Evolutionary conservation across 805 yeast genomes (phyloP), one percentile per base, ranked within the genome.

Genomic region (Yamadazyma sp.): DNA sequence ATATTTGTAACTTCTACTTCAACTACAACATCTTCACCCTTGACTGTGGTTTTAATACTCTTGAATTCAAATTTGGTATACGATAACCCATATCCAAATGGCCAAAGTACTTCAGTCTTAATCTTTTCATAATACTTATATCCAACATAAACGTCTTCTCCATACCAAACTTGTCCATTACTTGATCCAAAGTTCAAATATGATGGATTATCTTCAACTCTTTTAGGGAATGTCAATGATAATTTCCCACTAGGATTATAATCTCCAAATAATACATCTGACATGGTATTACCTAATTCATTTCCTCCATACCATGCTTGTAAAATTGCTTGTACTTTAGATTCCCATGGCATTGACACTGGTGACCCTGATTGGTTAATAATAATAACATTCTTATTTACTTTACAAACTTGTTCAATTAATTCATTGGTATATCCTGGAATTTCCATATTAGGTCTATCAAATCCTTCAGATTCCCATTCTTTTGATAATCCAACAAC

Each of bases 91-190:
- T 55, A 66, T 4, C 85, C 85, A 54, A 80, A 80, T 27, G 83
- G 79, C 62, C 70, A 79, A 31, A 70, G 60, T 4, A 74, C 77
- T 18, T 64, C 63, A 27, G 54, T 58, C 42, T 70, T 65, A 23
- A 60, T 50, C 53, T 72, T 73, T 48, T 80, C 84, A 54, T 75
- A 80, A 59, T 58, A 76, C 40, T 77, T 62, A 61, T 80, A 78
- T 14, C 85, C 86, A 34, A 79, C 75, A 52, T 65, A 79, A 30
- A 80, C 73, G 49, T 78, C 83, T 53, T 80, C 86, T 39, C 85
- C 83, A 46, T 59, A 59, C 39, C 58, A 52, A 11, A 58, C 62
- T 28, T 52, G 44, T 18, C 64, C 65, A 26, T 52, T 52, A 31
- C 49, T 53, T 24, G 60, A 52, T 5, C 50, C 54, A 27, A 47